A percentile compares a stretch with the other conserved stretches of the same genome.
phyloP scores from a whole-genome alignment of 1,139 yeast species.

The Ogataea hybrid region DNA sequence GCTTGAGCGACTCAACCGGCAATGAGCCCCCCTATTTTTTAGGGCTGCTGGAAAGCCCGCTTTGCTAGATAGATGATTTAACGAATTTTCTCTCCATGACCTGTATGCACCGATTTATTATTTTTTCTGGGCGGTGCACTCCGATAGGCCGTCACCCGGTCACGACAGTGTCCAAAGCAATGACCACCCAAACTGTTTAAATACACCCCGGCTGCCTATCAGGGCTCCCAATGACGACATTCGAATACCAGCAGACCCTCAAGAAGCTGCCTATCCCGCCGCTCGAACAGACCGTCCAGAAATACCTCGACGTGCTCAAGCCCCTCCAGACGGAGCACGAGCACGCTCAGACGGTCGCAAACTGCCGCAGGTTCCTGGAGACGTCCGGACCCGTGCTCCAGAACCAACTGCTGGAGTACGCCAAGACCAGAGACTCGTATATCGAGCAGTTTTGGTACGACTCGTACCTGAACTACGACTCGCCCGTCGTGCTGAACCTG shows the following conservation, averaged over 20 bases:
- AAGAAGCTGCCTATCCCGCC: conserved; percentile 77
- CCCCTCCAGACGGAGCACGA: conserved; percentile 78
- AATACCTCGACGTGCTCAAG: conserved; percentile 62
- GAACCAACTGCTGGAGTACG: conserved; percentile 58
- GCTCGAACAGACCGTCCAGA: conserved; percentile 58
- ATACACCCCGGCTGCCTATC: neutral
- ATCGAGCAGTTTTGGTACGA: conserved; percentile 96
- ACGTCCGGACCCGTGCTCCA: conserved; percentile 61
- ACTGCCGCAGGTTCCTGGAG: conserved; percentile 58
- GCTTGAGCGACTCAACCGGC: conserved; percentile 14
- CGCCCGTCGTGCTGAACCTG: conserved; percentile 82
- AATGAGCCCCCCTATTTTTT: neutral
- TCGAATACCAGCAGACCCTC: conserved; percentile 53
- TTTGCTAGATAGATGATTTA: conserved; percentile 3
- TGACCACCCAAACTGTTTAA: conserved; percentile 4
- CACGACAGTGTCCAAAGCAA: conserved; percentile 3
- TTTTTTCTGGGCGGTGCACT: conserved; percentile 8
- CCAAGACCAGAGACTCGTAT: conserved; percentile 66
- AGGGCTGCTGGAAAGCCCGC: conserved; percentile 2
- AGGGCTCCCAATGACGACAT: conserved; percentile 39
- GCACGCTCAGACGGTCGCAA: conserved; percentile 55
- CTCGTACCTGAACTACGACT: conserved; percentile 80
- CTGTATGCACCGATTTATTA: neutral
- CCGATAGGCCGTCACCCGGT: conserved; percentile 9
- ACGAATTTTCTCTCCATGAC: neutral